phyloP scores from a whole-genome alignment of 1,284 basidiomycete species.

The Cutaneotrichosporon cutaneum region DNA sequence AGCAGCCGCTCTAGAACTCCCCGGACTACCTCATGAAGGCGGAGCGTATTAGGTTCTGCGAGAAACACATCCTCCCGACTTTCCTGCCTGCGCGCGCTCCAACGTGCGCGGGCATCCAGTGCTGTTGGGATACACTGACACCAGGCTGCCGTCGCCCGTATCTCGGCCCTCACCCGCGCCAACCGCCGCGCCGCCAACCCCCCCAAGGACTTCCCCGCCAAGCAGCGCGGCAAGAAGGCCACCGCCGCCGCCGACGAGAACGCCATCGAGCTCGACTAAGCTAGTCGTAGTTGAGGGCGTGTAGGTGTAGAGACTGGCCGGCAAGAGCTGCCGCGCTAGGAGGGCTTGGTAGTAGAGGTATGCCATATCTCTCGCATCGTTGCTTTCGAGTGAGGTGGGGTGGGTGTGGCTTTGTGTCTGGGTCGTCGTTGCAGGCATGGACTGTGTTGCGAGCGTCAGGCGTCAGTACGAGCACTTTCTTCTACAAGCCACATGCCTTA shows the following conservation, averaged over 20 bases:
- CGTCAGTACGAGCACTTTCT: not conserved
- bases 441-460: not conserved
- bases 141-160: slow-evolving; percentile 76
- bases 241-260: slow-evolving; percentile 63
- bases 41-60: slow-evolving; percentile 48
- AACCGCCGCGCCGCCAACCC: slow-evolving; percentile 70
- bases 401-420: not conserved
- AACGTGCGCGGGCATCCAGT: slow-evolving; percentile 4
- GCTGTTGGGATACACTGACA: slow-evolving; percentile 24
- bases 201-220: slow-evolving; percentile 61
- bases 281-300: not conserved
- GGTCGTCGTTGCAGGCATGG: not conserved
- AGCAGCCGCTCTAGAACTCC: slow-evolving; percentile 47
- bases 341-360: slow-evolving; percentile 22
- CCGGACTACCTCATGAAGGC: slow-evolving; percentile 44
- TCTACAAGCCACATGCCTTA: not conserved
- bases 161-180: slow-evolving; percentile 68
- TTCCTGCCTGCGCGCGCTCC: slow-evolving; percentile 20
- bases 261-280: slow-evolving; percentile 52
- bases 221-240: slow-evolving; percentile 75
- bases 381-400: slow-evolving; percentile 5
- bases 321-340: slow-evolving; percentile 15
- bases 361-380: slow-evolving; percentile 18
- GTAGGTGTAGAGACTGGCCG: slow-evolving; percentile 10
- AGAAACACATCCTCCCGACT: slow-evolving; percentile 25